A percentile compares a stretch with the other conserved stretches of the same genome.
phyloP scores from a whole-genome alignment of 2,329 filamentous ascomycete genomes.

The Gnomoniopsis sp. region DNA sequence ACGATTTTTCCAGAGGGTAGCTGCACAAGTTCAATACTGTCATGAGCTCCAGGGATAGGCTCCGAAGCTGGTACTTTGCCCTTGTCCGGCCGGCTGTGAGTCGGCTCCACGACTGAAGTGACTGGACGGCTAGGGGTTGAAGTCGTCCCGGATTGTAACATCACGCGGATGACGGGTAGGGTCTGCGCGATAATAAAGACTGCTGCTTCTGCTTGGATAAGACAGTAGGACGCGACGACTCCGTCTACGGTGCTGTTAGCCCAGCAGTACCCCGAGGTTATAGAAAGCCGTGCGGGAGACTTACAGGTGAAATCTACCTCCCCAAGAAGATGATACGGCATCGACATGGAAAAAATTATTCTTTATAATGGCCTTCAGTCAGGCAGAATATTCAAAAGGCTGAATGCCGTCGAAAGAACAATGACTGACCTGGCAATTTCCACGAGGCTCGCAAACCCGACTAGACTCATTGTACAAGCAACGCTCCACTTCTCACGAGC shows the following conservation, averaged over 20 bases:
- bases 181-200: conserved; percentile 14
- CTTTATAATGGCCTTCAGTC: background rate
- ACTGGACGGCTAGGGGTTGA: background rate
- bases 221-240: background rate
- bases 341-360: background rate
- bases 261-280: background rate
- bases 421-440: conserved; percentile 11
- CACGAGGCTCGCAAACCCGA: conserved; percentile 16
- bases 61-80: background rate
- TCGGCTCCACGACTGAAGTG: no score
- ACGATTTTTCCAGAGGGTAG: conserved; percentile 9
- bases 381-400: no score
- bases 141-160: background rate
- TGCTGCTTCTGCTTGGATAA: conserved; percentile 11
- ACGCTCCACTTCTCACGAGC: conserved; percentile 11
- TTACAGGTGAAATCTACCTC: conserved; percentile 13
- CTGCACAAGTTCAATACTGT: conserved; percentile 10
- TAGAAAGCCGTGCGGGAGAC: background rate
- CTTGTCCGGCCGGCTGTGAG: background rate
- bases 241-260: conserved; percentile 1
- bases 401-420: no score
- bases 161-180: conserved; percentile 9
- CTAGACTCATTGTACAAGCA: conserved; percentile 19
- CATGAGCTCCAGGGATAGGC: background rate
- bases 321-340: background rate